phyloP scores from a whole-genome alignment of 2,329 filamentous ascomycete species.

The Lecanicillium sp. region DNA sequence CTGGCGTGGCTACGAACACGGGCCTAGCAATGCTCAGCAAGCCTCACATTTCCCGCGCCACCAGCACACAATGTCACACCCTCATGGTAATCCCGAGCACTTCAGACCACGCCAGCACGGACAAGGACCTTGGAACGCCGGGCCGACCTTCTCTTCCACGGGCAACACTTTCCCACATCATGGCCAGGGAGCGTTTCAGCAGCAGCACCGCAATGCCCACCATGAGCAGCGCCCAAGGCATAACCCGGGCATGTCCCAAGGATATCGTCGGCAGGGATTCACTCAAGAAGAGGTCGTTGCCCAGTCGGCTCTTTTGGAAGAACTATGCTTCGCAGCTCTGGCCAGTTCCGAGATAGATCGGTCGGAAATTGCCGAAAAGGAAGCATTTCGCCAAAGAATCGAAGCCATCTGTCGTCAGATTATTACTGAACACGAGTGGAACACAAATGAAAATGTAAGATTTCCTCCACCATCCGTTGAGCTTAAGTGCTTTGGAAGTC shows the following conservation, averaged over 20 bases:
- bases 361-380: conserved; percentile 63
- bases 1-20: conserved; percentile 26
- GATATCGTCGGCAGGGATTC: conserved; percentile 26
- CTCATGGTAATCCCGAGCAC: conserved; percentile 1
- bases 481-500: conserved; percentile 74
- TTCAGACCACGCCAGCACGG: neutral
- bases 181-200: neutral
- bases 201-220: conserved; percentile 9
- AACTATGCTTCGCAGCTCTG: conserved; percentile 39
- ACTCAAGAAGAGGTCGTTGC: conserved; percentile 40
- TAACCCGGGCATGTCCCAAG: conserved; percentile 12
- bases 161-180: neutral
- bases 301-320: conserved; percentile 45
- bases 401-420: conserved; percentile 58
- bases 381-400: conserved; percentile 59
- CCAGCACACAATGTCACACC: conserved; percentile 6
- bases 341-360: conserved; percentile 55
- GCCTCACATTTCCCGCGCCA: neutral
- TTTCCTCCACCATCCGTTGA: conserved; percentile 54
- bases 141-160: neutral
- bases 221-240: conserved; percentile 20
- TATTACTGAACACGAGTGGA: conserved; percentile 46
- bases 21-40: conserved; percentile 14
- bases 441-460: conserved; percentile 31
- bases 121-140: neutral